These are phyloP conservation scores for Exophiala xenobiotica DNA, from an alignment of 2,329 filamentous ascomycete species.

Conservation along the genomic window DNA sequence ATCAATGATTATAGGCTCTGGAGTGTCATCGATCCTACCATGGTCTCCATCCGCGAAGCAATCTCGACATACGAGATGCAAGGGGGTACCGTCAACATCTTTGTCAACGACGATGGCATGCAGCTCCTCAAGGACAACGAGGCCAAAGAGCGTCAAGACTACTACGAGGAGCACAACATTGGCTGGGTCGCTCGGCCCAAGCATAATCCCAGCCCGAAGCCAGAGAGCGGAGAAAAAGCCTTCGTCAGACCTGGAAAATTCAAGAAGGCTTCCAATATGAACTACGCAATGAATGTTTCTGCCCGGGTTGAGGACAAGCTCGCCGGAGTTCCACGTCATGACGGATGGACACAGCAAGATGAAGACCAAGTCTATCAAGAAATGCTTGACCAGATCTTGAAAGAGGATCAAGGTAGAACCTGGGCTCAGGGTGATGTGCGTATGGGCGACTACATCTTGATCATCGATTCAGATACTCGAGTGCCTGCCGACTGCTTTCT, in stretches of 20 bases:
- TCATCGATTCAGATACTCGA: conserved; percentile 69
- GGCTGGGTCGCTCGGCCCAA: conserved; percentile 51
- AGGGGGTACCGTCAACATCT: conserved; percentile 39
- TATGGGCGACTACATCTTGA: conserved; percentile 73
- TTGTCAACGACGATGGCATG: conserved; percentile 43
- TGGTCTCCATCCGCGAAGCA: conserved; percentile 57
- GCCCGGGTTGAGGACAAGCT: conserved; percentile 63
- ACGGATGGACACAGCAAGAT: conserved; percentile 35
- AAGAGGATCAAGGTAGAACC: conserved; percentile 54
- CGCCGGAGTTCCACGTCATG: conserved; percentile 9
- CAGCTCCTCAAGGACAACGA: conserved; percentile 42
- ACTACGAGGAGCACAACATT: conserved; percentile 52
- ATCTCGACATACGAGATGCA: conserved; percentile 61
- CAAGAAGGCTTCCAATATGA: conserved; percentile 76
- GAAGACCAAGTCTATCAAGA: conserved; percentile 50
- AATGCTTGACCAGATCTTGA: conserved; percentile 52
- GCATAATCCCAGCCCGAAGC: conserved; percentile 47
- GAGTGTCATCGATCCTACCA: conserved; percentile 62
- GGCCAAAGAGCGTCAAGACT: conserved; percentile 45
- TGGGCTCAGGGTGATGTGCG: conserved; percentile 82
- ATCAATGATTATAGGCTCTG: conserved; percentile 48
- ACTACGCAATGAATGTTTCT: conserved; percentile 64
- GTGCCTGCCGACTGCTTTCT: conserved; percentile 67
- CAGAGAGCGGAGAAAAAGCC: conserved; percentile 14
- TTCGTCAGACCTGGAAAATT: conserved; percentile 59